These are phyloP conservation scores for Russula sp. DNA, from an alignment of 768 basidiomycete genomes.

Conservation along the genomic window DNA sequence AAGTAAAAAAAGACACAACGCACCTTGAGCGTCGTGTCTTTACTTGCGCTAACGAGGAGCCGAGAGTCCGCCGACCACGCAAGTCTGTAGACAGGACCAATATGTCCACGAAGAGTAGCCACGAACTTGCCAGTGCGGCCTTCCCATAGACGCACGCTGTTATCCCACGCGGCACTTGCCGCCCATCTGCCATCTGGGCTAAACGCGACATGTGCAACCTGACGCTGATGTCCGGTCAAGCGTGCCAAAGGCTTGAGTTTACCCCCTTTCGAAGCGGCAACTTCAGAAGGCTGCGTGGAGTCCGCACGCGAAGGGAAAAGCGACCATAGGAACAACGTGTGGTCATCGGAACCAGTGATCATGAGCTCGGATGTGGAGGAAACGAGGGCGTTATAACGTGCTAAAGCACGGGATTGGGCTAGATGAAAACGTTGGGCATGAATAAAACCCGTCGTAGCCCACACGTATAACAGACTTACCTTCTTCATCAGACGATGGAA, in stretches of 20 bases:
- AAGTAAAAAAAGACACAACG: conserved; percentile 35
- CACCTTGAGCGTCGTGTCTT: conserved; percentile 95
- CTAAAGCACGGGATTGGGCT: conserved; percentile 76
- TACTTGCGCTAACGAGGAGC: conserved; percentile 90
- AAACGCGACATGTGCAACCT: conserved; percentile 91
- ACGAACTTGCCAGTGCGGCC: conserved; percentile 81
- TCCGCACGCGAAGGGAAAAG: conserved; percentile 54
- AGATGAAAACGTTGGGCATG: conserved; percentile 6
- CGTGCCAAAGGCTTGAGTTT: conserved; percentile 71
- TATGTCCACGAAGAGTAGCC: conserved; percentile 86
- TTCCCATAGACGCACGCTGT: conserved; percentile 90
- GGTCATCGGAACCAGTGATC: conserved; percentile 96
- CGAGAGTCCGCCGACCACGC: conserved; percentile 95
- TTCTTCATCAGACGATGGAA: conserved; percentile 76
- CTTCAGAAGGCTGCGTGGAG: conserved; percentile 38
- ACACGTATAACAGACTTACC: conserved; percentile 44
- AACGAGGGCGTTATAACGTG: conserved; percentile 72
- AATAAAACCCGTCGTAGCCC: not conserved
- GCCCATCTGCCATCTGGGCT: conserved; percentile 92
- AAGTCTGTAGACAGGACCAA: conserved; percentile 90
- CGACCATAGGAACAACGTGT: conserved; percentile 96
- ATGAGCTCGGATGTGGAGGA: conserved; percentile 68
- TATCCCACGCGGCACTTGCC: conserved; percentile 90
- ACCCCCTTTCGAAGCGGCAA: conserved; percentile 40
- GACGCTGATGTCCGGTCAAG: conserved; percentile 92